A percentile compares a stretch with the other conserved stretches of the same genome.
These are phyloP conservation scores for Trichoderma atroviride DNA, from an alignment of 2,329 filamentous ascomycete species.

Conservation along the genomic window DNA sequence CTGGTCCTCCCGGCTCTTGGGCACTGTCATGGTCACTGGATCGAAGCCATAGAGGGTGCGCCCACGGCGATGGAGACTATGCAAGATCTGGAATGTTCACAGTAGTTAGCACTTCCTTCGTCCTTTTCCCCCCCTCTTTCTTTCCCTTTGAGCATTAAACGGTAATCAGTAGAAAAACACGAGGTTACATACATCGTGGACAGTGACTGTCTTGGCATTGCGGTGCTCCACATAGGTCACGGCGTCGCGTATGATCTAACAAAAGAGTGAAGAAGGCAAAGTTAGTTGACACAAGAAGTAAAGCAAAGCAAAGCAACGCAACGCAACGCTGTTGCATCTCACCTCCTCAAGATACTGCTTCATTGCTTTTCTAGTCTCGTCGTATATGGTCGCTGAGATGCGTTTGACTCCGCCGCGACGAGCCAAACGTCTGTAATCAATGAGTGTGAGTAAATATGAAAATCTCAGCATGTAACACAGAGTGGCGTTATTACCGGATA, in stretches of 20 bases:
- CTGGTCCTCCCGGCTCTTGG: not conserved
- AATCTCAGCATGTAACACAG: not conserved
- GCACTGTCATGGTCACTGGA: constrained; percentile 38
- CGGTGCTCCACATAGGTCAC: constrained; percentile 57
- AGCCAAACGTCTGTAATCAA: constrained; percentile 62
- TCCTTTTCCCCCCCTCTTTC: not conserved
- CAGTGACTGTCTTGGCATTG: constrained; percentile 63
- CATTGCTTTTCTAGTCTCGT: constrained; percentile 58
- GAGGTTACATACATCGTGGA: constrained; percentile 55
- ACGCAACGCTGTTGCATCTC: constrained; percentile 23
- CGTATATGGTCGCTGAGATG: constrained; percentile 67
- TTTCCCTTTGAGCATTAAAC: no score
- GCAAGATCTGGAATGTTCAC: constrained; percentile 43
- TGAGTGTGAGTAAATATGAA: not conserved
- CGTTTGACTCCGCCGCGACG: constrained; percentile 77
- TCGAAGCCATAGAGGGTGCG: constrained; percentile 63
- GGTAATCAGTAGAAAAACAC: constrained; percentile 16
- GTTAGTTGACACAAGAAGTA: not conserved
- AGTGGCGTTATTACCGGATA: constrained; percentile 52
- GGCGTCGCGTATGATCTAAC: constrained; percentile 56
- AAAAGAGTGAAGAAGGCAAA: not conserved
- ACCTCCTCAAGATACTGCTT: constrained; percentile 53
- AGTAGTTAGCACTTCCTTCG: not conserved
- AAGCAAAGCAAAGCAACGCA: not conserved
- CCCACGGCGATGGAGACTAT: constrained; percentile 52